Conservation (phyloP, 805 yeast species). For the Maudiozyma saulgeensis region DNA sequence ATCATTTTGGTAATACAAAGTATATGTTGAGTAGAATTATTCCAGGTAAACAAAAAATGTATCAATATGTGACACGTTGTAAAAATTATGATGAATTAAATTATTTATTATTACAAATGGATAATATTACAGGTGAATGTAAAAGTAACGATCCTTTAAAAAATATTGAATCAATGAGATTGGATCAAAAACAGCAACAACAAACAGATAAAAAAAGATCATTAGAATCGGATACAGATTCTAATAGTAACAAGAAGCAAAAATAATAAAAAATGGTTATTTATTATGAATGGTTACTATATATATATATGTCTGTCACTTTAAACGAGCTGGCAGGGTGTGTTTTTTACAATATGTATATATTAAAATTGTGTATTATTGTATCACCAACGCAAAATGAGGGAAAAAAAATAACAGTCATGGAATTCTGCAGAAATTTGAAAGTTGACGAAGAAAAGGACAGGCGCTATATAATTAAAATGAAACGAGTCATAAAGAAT, state of each 20-base stretch:
- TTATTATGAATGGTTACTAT: too few species aligned
- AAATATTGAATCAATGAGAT: neutral
- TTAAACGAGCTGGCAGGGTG: too few species aligned
- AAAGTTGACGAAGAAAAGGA: neutral
- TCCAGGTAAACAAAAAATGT: conserved; percentile 62
- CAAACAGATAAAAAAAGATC: neutral
- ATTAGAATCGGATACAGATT: neutral
- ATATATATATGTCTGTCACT: too few species aligned
- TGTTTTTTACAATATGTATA: too few species aligned
- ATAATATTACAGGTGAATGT: neutral
- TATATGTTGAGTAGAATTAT: conserved; percentile 68
- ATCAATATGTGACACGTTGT: conserved; percentile 45
- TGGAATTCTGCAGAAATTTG: too few species aligned
- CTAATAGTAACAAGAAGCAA: too few species aligned
- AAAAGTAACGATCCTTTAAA: neutral
- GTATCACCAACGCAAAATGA: too few species aligned
- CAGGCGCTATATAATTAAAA: neutral
- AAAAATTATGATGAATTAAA: conserved; percentile 45
- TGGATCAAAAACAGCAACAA: neutral
- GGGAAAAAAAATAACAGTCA: too few species aligned
- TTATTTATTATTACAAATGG: conserved; percentile 8
- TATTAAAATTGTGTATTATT: too few species aligned
- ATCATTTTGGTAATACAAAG: conserved; percentile 65
- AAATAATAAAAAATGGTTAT: too few species aligned
- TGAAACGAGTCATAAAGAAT: too few species aligned